A percentile compares a stretch with the other conserved stretches of the same genome.
phyloP scores from a whole-genome alignment of 441 rosid species.

The Breynia disticha region DNA sequence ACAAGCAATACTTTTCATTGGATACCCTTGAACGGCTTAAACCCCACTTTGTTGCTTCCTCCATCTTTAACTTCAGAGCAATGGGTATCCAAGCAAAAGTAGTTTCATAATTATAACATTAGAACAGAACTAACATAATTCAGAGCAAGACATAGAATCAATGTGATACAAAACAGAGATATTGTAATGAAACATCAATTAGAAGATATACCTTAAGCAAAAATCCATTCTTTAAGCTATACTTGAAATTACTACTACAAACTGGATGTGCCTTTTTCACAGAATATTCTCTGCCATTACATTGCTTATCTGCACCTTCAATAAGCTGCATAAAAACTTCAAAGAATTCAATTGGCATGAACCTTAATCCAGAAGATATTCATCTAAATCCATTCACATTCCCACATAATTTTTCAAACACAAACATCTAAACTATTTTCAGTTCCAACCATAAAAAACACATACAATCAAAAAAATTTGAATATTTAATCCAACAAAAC shows the following conservation, averaged over 20 bases:
- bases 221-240: background rate
- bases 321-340: background rate
- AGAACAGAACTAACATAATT: background rate
- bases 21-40: slow-evolving; percentile 22
- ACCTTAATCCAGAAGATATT: too few relatives aligned
- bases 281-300: slow-evolving; percentile 2
- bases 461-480: too few relatives aligned
- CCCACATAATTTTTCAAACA: too few relatives aligned
- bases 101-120: background rate
- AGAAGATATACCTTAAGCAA: slow-evolving; percentile 13
- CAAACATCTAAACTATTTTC: too few relatives aligned
- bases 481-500: too few relatives aligned
- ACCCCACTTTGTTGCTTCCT: slow-evolving; percentile 47
- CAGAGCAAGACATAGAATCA: background rate
- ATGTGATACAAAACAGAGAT: too few relatives aligned
- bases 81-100: slow-evolving; percentile 16
- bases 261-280: slow-evolving; percentile 5
- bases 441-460: too few relatives aligned
- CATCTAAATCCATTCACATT: too few relatives aligned
- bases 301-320: background rate
- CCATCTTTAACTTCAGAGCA: slow-evolving; percentile 24
- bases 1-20: slow-evolving; percentile 16
- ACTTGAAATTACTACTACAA: slow-evolving; percentile 5
- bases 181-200: background rate
- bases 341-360: too few relatives aligned